phyloP scores from a whole-genome alignment of 495 filamentous ascomycete species.

The Aspergillus baeticus region DNA sequence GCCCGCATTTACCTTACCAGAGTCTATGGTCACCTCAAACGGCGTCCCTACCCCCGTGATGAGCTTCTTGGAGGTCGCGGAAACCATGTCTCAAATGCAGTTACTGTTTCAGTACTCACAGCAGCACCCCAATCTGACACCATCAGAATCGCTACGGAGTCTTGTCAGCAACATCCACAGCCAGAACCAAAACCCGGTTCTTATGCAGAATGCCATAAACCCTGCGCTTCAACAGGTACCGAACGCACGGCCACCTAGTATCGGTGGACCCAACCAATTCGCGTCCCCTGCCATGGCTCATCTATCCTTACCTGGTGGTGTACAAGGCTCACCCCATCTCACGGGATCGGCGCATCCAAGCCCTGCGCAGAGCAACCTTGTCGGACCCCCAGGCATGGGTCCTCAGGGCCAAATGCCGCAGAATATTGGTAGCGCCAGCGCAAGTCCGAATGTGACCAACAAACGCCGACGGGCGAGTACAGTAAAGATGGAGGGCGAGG shows the following conservation, averaged over 20 bases:
- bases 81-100: constrained; percentile 74
- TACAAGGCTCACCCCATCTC: constrained; percentile 45
- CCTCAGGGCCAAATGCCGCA: constrained; percentile 67
- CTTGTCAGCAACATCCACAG: constrained; percentile 48
- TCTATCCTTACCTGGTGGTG: constrained; percentile 41
- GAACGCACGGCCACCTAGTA: constrained; percentile 27
- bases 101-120: constrained; percentile 63
- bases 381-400: constrained; percentile 58
- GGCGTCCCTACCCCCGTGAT: constrained; percentile 58
- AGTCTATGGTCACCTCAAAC: constrained; percentile 61
- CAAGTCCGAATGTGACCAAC: constrained; percentile 75
- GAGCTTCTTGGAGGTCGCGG: constrained; percentile 71
- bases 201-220: constrained; percentile 33
- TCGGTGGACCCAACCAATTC: constrained; percentile 45
- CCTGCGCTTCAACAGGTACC: constrained; percentile 40
- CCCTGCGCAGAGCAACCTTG: constrained; percentile 43
- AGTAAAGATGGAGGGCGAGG: constrained; percentile 75
- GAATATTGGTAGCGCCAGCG: constrained; percentile 72
- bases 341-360: constrained; percentile 47
- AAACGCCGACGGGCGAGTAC: constrained; percentile 75
- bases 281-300: constrained; percentile 52
- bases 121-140: constrained; percentile 53
- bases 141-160: constrained; percentile 60
- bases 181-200: constrained; percentile 32
- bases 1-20: constrained; percentile 55